A percentile compares a stretch with the other conserved stretches of the same genome.
phyloP scores from a whole-genome alignment of 441 rosid species.

The Eruca vesicaria region DNA sequence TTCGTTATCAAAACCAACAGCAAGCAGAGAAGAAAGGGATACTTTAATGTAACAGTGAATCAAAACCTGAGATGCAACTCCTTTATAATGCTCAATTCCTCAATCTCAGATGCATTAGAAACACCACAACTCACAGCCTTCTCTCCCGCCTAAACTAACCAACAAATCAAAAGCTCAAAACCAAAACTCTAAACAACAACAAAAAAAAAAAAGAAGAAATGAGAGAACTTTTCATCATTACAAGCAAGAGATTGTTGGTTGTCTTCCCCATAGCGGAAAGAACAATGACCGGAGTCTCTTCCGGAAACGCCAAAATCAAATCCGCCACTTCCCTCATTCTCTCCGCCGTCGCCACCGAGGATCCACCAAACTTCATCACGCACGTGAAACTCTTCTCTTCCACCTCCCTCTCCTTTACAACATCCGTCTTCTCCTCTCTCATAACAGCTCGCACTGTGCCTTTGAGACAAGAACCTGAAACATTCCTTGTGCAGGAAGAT shows the following conservation, averaged over 20 bases:
- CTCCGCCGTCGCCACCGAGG: conserved; percentile 71
- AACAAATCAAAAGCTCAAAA: neutral
- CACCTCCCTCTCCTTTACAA: conserved; percentile 18
- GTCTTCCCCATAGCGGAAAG: conserved; percentile 95
- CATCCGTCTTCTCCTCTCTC: conserved; percentile 37
- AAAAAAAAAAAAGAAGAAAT: neutral
- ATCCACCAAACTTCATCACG: conserved; percentile 95
- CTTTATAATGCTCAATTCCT: conserved; percentile 61
- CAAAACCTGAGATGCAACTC: conserved; percentile 67
- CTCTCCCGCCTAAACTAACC: conserved; percentile 74
- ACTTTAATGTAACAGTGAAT: neutral
- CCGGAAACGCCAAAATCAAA: conserved; percentile 64
- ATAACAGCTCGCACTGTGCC: conserved; percentile 41
- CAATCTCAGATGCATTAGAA: conserved; percentile 55
- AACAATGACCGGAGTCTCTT: conserved; percentile 77
- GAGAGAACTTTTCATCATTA: conserved; percentile 22
- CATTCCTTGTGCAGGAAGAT: conserved; percentile 27
- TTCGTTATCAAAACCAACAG: neutral
- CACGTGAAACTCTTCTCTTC: conserved; percentile 52
- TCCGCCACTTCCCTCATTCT: conserved; percentile 84
- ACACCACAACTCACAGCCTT: conserved; percentile 91
- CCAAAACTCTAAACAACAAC: neutral
- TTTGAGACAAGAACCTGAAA: conserved; percentile 22
- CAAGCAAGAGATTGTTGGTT: conserved; percentile 76
- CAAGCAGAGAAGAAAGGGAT: neutral